Conservation (phyloP, 2,329 filamentous ascomycete genomes). For the Thelonectria olida region DNA sequence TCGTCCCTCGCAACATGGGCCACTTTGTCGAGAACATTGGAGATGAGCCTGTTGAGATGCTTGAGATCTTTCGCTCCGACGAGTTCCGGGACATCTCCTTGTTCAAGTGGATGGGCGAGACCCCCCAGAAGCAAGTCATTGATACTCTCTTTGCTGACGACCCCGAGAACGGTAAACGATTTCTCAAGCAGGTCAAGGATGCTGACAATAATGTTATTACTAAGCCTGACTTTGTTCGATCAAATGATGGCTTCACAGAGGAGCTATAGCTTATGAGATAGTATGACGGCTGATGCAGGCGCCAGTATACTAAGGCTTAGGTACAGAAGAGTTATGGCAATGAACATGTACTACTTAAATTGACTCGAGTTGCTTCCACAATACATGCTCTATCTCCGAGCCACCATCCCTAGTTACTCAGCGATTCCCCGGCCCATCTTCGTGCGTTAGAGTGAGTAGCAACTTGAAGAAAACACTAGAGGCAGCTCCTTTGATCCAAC, state of each 20-base stretch:
- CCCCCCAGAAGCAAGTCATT: constrained; percentile 70
- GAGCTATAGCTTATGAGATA: neutral
- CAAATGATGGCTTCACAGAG: neutral
- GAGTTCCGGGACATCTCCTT: constrained; percentile 78
- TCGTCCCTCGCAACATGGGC: constrained; percentile 80
- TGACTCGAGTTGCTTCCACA: too few species aligned
- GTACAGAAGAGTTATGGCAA: neutral
- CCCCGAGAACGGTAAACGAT: constrained; percentile 67
- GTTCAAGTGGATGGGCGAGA: constrained; percentile 81
- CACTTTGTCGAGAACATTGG: constrained; percentile 86
- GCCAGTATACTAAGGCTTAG: neutral
- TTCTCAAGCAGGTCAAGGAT: constrained; percentile 68
- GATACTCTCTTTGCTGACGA: constrained; percentile 74
- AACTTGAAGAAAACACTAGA: too few species aligned
- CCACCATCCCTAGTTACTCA: neutral
- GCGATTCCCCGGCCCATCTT: neutral
- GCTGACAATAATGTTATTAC: constrained; percentile 68
- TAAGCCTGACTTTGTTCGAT: constrained; percentile 39
- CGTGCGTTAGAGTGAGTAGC: neutral
- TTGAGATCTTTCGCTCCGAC: constrained; percentile 79
- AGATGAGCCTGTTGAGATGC: constrained; percentile 77
- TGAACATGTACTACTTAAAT: neutral
- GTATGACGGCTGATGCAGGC: too few species aligned
- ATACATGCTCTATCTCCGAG: neutral
- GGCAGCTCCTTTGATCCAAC: too few species aligned